Evolutionary conservation across 2,329 filamentous ascomycete species (phyloP), one percentile per base, ranked within the genome.

Genomic region (Chrysosphaeria jannelii): DNA sequence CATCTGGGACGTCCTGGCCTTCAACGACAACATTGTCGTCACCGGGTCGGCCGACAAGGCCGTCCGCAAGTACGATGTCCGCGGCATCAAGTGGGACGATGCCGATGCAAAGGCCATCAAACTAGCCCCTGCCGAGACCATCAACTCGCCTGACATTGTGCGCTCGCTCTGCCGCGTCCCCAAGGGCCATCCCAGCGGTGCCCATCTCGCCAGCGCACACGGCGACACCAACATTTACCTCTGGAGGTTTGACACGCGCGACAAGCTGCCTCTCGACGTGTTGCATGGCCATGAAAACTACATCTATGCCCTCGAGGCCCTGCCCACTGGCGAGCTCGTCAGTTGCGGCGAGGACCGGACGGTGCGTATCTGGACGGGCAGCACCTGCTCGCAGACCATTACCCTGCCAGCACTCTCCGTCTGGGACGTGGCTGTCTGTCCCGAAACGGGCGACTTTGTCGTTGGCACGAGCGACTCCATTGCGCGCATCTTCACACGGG

Each of bases 361-460:
- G 0, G 62, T 89, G 16, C 61, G 76, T 24, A 51, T 97, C 39
- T 97, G 88, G 85, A 67, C 59, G 33, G 72, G 69, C 21, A 58
- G 51, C 9, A 56, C 78, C 27, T 93, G 81, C 39, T 47, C 90
- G 21, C 85, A 97, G 43, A 91, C 81, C 19, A 93, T 97, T 31
- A 91, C 81, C 1, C 78, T 91, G 36, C 85, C 85, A 8, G 85
- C 85, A 7, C 88, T 93, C 26, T 93, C 81, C 0, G 79, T 97
- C 5, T 97, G 85, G 85, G 56, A 63, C 9, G 76, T 97, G 10
- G 72, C 78, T n/a, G 71, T 61, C 8, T 85, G 74, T 37, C 39
- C 54, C 1, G 63, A 75, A 30, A 88, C 61, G 22, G 81, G 85
- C 12, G 88, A 97, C 36, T 81, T 97, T 29, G 75, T 76, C n/a